These are phyloP conservation scores for Nasturtium officinale DNA, from an alignment of 345 rosid species.

Conservation along the genomic window DNA sequence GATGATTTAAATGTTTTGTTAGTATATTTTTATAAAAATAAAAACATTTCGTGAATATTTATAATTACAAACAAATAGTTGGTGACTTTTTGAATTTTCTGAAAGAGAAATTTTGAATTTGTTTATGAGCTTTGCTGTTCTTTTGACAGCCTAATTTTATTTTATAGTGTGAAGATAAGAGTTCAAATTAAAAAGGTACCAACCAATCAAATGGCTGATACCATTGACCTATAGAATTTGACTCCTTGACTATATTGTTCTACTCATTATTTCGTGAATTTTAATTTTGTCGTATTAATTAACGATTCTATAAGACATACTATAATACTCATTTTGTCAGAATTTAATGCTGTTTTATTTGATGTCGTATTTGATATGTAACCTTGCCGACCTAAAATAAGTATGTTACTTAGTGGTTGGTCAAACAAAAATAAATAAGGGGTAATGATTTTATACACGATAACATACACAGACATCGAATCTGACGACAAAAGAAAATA, in stretches of 20 bases:
- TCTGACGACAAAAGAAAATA: neutral
- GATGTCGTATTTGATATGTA: constrained; percentile 3
- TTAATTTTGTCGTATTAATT: neutral
- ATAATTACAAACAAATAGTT: neutral
- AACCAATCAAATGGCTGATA: neutral
- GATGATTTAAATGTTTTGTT: neutral
- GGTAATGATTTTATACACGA: constrained; percentile 15
- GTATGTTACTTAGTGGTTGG: constrained; percentile 17
- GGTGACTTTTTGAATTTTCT: neutral
- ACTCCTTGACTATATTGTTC: neutral
- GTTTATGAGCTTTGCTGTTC: neutral
- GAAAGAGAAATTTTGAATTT: neutral
- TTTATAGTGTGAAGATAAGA: neutral
- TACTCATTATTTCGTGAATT: neutral
- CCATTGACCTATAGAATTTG: constrained; percentile 20
- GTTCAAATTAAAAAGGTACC: neutral
- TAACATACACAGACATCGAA: neutral
- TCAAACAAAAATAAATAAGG: constrained; percentile 31
- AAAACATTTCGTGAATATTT: neutral
- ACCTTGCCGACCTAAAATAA: constrained; percentile 31
- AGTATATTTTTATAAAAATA: neutral
- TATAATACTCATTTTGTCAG: neutral
- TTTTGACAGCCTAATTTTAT: neutral
- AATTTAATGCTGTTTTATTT: constrained; percentile 19
- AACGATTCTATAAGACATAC: neutral